A percentile compares a stretch with the other conserved stretches of the same genome.
Evolutionary conservation across 176 grass and related monocot species (phyloP).

Genomic region (Ensete glaucum): DNA sequence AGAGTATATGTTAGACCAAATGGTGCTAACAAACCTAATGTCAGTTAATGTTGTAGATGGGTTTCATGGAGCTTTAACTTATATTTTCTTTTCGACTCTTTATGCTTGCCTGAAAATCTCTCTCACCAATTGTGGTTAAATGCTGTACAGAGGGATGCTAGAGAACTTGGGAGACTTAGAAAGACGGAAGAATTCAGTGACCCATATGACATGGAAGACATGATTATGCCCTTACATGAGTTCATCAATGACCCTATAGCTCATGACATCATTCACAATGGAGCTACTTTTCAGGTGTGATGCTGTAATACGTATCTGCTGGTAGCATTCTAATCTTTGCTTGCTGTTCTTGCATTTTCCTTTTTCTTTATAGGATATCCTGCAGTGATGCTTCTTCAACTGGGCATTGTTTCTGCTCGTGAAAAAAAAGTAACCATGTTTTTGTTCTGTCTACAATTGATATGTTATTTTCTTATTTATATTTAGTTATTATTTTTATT

Average conservation of each 20-base stretch:
- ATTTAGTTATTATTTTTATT: not conserved
- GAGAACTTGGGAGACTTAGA: slow-evolving; percentile 25
- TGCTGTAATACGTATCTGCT: not conserved
- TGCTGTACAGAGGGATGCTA: slow-evolving; percentile 62
- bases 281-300: slow-evolving; percentile 90
- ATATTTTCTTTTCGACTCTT: not conserved
- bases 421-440: not conserved
- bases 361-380: too few relatives aligned
- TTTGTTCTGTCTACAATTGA: not conserved
- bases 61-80: not conserved
- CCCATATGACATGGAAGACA: slow-evolving; percentile 75
- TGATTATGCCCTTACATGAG: slow-evolving; percentile 82
- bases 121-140: slow-evolving; percentile 16
- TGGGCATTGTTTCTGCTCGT: not conserved
- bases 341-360: not conserved
- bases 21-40: not conserved
- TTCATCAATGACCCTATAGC: slow-evolving; percentile 80
- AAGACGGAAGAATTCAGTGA: slow-evolving; percentile 39
- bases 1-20: not conserved
- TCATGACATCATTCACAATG: slow-evolving; percentile 98
- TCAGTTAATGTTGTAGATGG: not conserved
- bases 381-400: too few relatives aligned
- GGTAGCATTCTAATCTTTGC: not conserved
- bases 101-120: slow-evolving; percentile 1
- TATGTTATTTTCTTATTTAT: not conserved